Evolutionary conservation across 768 basidiomycete genomes (phyloP), one percentile per base, ranked within the genome.

Genomic region (Auriscalpium orientale): DNA sequence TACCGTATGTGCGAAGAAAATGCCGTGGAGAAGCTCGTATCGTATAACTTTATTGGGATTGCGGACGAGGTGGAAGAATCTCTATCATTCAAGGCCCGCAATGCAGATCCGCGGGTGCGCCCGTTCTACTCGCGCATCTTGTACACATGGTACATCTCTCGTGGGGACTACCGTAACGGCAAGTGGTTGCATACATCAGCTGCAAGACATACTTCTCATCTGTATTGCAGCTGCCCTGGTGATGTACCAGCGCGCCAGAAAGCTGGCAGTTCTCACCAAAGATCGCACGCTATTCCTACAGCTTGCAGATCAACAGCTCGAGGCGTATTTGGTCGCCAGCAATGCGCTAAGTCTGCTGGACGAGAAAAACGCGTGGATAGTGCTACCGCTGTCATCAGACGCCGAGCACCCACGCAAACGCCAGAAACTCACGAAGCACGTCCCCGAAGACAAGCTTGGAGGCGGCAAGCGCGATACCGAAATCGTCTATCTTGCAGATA

Each of bases 141-240:
- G n/a, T 95, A 97, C 71, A 86, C 91, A 48, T 98, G 93, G 93
- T 87, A 93, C 68, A 81, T 87, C 62, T 78, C 80, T 55, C 78
- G 90, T 67, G 89, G 90, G 28, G 93, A 98, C 68, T 93, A 94
- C 72, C 83, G 92, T 51, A 92, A 82, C 68, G 97, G 95, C 95
- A 68, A 70, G 83, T 76, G 18, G 28, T 28, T 28, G 28, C 28
- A 28, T 28, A 7, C 28, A 28, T 28, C 22, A 28, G 28, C 28
- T 28, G 28, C 28, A 28, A 28, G 28, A 53, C 38, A 33, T 13
- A n/a, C 11, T 13, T 15, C 22, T 50, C 15, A 57, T 37, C 12
- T 20, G 10, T 60, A 52, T 56, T 49, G 36, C 66, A 98, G 95
- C 95, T 54, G 90, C 91, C 15, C 78, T 87, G 52, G 85, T 85